Percentiles rank a stretch among this genome's conserved stretches.
Evolutionary conservation across 352 stramenopile genomes (phyloP).

Genomic region (Globisporangium sylvaticum): DNA sequence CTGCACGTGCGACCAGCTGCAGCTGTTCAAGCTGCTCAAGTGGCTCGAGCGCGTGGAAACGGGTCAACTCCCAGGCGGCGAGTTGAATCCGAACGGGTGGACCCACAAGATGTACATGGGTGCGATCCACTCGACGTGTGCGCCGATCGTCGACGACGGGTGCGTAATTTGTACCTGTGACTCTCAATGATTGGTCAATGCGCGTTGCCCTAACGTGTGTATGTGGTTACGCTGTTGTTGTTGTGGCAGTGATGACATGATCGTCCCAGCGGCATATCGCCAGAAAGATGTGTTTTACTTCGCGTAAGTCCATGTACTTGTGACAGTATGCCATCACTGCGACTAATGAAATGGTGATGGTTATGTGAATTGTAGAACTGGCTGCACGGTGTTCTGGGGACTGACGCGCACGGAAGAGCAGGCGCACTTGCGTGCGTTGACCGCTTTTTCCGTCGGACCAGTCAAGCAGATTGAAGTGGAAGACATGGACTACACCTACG

Average conservation of each 20-base stretch:
- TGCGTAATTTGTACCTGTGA: conserved; percentile 15
- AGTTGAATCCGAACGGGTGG: conserved; percentile 78
- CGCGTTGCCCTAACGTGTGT: not conserved
- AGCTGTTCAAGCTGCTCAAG: conserved; percentile 86
- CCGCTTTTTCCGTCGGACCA: conserved; percentile 54
- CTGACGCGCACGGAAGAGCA: conserved; percentile 79
- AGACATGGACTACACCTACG: conserved; percentile 89
- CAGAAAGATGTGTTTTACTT: conserved; percentile 88
- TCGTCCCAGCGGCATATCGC: conserved; percentile 44
- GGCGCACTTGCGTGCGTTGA: conserved; percentile 57
- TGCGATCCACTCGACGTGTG: conserved; percentile 73
- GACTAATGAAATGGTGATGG: not conserved
- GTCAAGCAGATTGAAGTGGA: conserved; percentile 86
- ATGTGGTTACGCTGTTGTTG: not conserved
- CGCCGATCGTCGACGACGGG: conserved; percentile 36
- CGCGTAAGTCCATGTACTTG: conserved; percentile 34
- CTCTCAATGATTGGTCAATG: not conserved
- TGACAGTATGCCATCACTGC: not conserved
- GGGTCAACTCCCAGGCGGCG: conserved; percentile 64
- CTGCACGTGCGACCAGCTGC: conserved; percentile 79
- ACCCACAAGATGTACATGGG: conserved; percentile 87
- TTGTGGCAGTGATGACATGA: conserved; percentile 22
- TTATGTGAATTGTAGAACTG: conserved; percentile 39
- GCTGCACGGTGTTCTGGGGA: conserved; percentile 90
- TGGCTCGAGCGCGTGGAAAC: conserved; percentile 82